These are phyloP conservation scores for Kluyveromyces marxianus DNA, from an alignment of 1,139 yeast genomes.

Conservation along the genomic window DNA sequence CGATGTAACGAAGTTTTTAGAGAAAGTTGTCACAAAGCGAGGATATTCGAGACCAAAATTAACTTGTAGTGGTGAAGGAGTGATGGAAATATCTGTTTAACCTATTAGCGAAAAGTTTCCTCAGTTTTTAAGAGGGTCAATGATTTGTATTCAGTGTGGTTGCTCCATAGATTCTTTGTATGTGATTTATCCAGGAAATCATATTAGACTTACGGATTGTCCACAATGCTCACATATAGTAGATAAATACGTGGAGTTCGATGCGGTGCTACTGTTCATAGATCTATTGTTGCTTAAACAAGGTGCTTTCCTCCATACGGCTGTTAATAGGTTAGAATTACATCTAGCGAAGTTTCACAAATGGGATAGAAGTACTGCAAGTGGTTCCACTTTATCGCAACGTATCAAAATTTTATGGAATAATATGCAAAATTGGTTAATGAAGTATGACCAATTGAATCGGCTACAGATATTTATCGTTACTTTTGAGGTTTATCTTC, in stretches of 20 bases:
- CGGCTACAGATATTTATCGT: constrained; percentile 58
- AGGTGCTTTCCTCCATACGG: constrained; percentile 84
- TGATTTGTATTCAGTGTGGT: constrained; percentile 90
- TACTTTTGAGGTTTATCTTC: constrained; percentile 82
- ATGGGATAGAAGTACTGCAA: constrained; percentile 7
- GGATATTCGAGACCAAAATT: too few relatives aligned
- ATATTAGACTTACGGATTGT: constrained; percentile 77
- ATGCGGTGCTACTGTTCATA: constrained; percentile 71
- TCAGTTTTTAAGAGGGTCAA: neutral
- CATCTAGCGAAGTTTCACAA: constrained; percentile 13
- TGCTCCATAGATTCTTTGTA: constrained; percentile 57
- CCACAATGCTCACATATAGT: constrained; percentile 64
- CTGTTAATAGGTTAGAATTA: constrained; percentile 57
- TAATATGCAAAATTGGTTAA: constrained; percentile 19
- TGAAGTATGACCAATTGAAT: constrained; percentile 24
- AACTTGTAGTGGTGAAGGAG: too few relatives aligned
- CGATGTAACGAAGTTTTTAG: too few relatives aligned
- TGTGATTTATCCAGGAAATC: constrained; percentile 67
- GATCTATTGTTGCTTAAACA: constrained; percentile 79
- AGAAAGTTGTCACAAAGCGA: too few relatives aligned
- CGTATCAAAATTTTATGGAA: neutral
- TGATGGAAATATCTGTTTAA: too few relatives aligned
- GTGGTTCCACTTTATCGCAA: neutral
- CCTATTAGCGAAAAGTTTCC: too few relatives aligned
- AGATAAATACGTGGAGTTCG: constrained; percentile 89